Conservation (phyloP, 2,329 filamentous ascomycete genomes). For the Tolypocladium sp. region DNA sequence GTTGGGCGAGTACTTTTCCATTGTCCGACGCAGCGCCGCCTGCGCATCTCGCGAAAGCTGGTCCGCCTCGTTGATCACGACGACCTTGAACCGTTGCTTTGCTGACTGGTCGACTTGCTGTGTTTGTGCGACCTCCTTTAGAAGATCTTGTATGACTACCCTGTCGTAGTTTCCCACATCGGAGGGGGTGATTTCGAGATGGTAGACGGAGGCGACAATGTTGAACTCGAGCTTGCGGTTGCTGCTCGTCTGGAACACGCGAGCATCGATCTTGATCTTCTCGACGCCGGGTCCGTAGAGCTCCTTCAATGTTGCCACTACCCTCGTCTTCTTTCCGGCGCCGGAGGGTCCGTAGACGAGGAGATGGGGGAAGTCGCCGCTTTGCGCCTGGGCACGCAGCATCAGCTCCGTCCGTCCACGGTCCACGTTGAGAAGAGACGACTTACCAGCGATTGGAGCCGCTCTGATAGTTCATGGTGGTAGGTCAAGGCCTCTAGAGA, state of each 20-base stretch:
- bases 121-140: conserved; percentile 97
- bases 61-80: conserved; percentile 98
- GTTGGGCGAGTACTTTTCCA: conserved; percentile 99
- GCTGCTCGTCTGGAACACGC: conserved; percentile 88
- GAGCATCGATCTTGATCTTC: conserved; percentile 98
- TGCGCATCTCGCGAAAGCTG: conserved; percentile 90
- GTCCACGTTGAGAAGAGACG: background rate
- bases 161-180: conserved; percentile 95
- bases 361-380: conserved; percentile 94
- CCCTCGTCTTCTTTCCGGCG: conserved; percentile 94
- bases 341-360: conserved; percentile 95
- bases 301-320: conserved; percentile 90
- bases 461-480: conserved; percentile 78
- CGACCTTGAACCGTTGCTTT: conserved; percentile 91
- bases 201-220: conserved; percentile 93
- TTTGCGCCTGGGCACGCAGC: conserved; percentile 63
- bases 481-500: conserved; percentile 75
- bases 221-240: conserved; percentile 99
- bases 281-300: conserved; percentile 95
- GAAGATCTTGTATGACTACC: conserved; percentile 87
- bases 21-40: conserved; percentile 85
- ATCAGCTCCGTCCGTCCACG: background rate
- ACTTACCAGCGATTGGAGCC: conserved; percentile 74
- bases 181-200: conserved; percentile 95
- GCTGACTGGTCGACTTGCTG: conserved; percentile 95